Base-by-base conservation (phyloP, 2,329 filamentous ascomycete species). In the Lasiodiplodia hormozganensis region DNA sequence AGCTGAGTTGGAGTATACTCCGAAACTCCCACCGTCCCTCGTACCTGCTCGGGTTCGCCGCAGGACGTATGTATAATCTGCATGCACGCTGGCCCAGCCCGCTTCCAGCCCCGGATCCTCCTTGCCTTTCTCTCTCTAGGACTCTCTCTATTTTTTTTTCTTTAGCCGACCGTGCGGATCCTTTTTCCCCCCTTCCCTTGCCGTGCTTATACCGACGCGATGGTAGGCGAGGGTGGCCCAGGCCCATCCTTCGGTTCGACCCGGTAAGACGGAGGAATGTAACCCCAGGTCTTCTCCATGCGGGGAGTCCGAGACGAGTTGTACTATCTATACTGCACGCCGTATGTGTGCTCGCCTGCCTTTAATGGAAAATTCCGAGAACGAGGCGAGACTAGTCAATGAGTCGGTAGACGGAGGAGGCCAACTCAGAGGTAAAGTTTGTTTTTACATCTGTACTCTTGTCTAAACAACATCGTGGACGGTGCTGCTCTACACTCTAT, bases 1-100 rank as follows among this genome's bases (percentile, higher is more conserved):
- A 23, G 57, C 40, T 31, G 40, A 16, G 57, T n/a, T 43, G 58
- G 43, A 62, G 58, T 62, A 51, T 36, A 62, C 40, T 62, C 57
- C 57, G 58, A 28, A 28, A 28, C 28, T 28, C 28, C 28, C 28
- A 28, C 28, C 28, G 18, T 18, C 21, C 31, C 25, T 31, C 23
- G 21, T 11, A 53, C 21, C 16, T 21, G 49, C 25, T 16, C n/a
- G 23, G 52, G 25, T 54, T 56, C 14, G 58, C 34, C 23, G 25
- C 43, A 21, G 23, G 21, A 4, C 10, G 58, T 47, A 62, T 62
- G 28, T 28, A 62, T 40, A 62, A 21, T 62, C 57, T 62, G 58
- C 58, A 62, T 47, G 28, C 31, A 47, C 57, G 57, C 57, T 60
- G 43, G 14, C 25, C 16, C 58, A 21, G 28, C 25, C 34, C n/a